These are phyloP conservation scores for Spathaspora hagerdaliae DNA, from an alignment of 805 yeast genomes.

Conservation along the genomic window DNA sequence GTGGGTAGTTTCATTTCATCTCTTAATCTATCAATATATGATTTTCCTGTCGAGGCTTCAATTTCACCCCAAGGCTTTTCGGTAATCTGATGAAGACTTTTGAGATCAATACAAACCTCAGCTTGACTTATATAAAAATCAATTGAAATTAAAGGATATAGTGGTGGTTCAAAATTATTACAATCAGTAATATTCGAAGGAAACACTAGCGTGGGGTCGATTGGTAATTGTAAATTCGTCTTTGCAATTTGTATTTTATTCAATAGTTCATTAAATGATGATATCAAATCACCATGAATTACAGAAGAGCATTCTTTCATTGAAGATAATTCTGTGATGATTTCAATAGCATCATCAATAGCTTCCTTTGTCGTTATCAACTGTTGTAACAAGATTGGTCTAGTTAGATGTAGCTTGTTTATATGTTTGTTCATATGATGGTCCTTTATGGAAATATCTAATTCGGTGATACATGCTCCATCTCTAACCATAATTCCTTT, in stretches of 20 bases:
- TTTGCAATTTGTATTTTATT: slow-evolving; percentile 28
- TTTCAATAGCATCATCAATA: slow-evolving; percentile 31
- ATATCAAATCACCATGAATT: slow-evolving; percentile 14
- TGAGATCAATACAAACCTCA: slow-evolving; percentile 59
- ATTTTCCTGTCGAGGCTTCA: slow-evolving; percentile 40
- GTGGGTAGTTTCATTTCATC: slow-evolving; percentile 44
- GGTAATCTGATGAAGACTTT: slow-evolving; percentile 44
- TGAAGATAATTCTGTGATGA: slow-evolving; percentile 12
- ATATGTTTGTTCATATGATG: slow-evolving; percentile 35
- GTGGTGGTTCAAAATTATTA: slow-evolving; percentile 39
- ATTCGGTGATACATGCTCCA: slow-evolving; percentile 48
- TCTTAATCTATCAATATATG: slow-evolving; percentile 56
- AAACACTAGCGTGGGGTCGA: slow-evolving; percentile 53
- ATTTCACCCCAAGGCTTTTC: slow-evolving; percentile 63
- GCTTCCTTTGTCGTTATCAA: slow-evolving; percentile 43
- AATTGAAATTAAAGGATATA: slow-evolving; percentile 45
- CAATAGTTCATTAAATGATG: slow-evolving; percentile 23
- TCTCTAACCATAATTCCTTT: slow-evolving; percentile 60
- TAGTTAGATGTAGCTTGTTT: slow-evolving; percentile 22
- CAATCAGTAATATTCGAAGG: slow-evolving; percentile 48
- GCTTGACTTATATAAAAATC: slow-evolving; percentile 60
- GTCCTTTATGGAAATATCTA: slow-evolving; percentile 43
- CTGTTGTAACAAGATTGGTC: slow-evolving; percentile 39
- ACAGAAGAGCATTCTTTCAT: not conserved
- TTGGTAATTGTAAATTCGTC: slow-evolving; percentile 31